A percentile compares a stretch with the other conserved stretches of the same genome.
Evolutionary conservation across 2,329 filamentous ascomycete species (phyloP).

Genomic region (Alternaria ethzedia): DNA sequence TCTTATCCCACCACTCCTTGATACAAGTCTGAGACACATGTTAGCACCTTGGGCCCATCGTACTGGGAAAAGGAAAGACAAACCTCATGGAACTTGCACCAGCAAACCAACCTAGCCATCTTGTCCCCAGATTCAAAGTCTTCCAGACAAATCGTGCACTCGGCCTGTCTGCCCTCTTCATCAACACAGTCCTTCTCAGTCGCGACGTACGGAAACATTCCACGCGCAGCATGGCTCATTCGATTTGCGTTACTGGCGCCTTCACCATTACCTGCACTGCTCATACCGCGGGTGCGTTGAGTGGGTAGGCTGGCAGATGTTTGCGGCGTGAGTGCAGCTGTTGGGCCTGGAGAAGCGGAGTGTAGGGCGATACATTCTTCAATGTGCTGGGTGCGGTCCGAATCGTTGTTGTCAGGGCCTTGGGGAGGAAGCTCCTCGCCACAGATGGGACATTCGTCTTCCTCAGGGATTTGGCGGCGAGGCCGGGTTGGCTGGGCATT

Average conservation of each 20-base stretch:
- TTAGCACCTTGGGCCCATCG: neutral
- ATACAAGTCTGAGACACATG: slow-evolving; percentile 56
- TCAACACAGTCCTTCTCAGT: slow-evolving; percentile 69
- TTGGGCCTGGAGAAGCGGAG: slow-evolving; percentile 31
- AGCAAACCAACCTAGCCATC: slow-evolving; percentile 66
- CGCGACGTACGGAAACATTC: slow-evolving; percentile 62
- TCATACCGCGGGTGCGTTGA: slow-evolving; percentile 44
- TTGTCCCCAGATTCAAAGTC: slow-evolving; percentile 67
- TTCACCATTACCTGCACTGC: slow-evolving; percentile 32
- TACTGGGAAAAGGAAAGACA: slow-evolving; percentile 3
- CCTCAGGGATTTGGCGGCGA: slow-evolving; percentile 59
- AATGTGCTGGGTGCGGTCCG: slow-evolving; percentile 53
- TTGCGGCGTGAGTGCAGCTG: slow-evolving; percentile 15
- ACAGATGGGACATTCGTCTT: slow-evolving; percentile 81
- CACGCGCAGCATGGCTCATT: slow-evolving; percentile 35
- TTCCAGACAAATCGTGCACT: slow-evolving; percentile 70
- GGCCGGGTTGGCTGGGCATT: slow-evolving; percentile 29
- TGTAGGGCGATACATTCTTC: slow-evolving; percentile 49
- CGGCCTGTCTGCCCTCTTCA: slow-evolving; percentile 58
- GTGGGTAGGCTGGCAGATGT: slow-evolving; percentile 36
- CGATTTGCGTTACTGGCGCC: slow-evolving; percentile 31
- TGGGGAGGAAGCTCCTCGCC: slow-evolving; percentile 71
- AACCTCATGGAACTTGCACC: slow-evolving; percentile 68
- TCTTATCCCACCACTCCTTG: slow-evolving; percentile 64
- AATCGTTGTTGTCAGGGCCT: slow-evolving; percentile 47